Evolutionary conservation across 331 rosid genomes (phyloP), one percentile per base, ranked within the genome.

Genomic region (Ulmus americana): DNA sequence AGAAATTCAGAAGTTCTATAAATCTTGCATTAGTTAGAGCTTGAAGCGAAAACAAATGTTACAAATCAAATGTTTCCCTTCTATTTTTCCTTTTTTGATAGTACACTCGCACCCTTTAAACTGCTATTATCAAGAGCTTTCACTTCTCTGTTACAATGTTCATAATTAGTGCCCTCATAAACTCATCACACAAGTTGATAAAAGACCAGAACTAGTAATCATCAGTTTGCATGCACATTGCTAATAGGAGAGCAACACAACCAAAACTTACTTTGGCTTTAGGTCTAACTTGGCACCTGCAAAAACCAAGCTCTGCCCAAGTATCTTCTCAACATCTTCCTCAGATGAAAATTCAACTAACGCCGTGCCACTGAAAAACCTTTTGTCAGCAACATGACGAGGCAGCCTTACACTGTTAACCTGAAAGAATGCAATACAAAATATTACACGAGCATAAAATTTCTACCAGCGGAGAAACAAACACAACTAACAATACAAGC

Each of bases 341-440:
- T 84, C 95, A 6, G 85, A 64, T 9, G 96, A 79, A 65, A 91
- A 86, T 77, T 91, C 97, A 38, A 91, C 70, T 72, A 91, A 83
- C 39, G 90, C 95, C 61, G 88, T 79, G 65, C 97, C 97, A 47
- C 96, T 85, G 64, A 88, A 84, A 65, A 84, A 55, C 73, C 74
- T 88, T 60, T 88, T 91, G 77, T 91, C 95, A 9, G 91, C 86
- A 69, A 91, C 86, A 76, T 85, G 90, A 57, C 95, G 96, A 15
- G 95, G 95, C 55, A 91, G 81, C 78, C 97, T 81, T 63, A 91
- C 88, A 59, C 96, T 91, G 71, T 76, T 88, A 60, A 91, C 88
- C 97, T 91, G 88, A 78, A 73, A 50, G 41, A 50, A 55, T 12
- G 38, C 12, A 68, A 54, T n/a, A 51, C 11, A 74, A 71, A 12